These are phyloP conservation scores for Tuber borchii DNA, from an alignment of 495 filamentous ascomycete species.

Conservation along the genomic window DNA sequence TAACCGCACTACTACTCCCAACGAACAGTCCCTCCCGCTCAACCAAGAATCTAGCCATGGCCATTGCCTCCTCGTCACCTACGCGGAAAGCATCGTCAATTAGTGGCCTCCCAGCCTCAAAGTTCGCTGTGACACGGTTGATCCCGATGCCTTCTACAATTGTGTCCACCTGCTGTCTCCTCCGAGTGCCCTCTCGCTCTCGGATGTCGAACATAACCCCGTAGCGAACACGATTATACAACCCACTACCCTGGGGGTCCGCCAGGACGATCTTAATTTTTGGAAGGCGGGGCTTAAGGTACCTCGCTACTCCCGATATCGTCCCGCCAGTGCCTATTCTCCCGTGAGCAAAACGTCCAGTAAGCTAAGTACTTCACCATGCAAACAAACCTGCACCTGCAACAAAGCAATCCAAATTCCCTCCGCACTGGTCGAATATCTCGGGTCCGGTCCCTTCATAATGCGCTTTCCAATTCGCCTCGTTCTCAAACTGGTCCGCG, in stretches of 20 bases:
- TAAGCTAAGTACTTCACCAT: neutral
- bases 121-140: conserved; percentile 84
- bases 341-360: neutral
- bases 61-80: conserved; percentile 81
- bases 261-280: conserved; percentile 71
- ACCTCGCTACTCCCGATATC: conserved; percentile 75
- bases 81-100: conserved; percentile 88
- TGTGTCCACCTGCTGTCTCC: conserved; percentile 85
- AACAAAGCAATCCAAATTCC: conserved; percentile 78
- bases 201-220: conserved; percentile 91
- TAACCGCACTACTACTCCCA: conserved; percentile 90
- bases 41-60: conserved; percentile 90
- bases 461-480: conserved; percentile 81
- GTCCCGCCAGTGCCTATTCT: conserved; percentile 74
- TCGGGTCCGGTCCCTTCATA: conserved; percentile 78
- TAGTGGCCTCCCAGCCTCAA: conserved; percentile 73
- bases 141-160: conserved; percentile 96
- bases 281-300: conserved; percentile 64
- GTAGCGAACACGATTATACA: conserved; percentile 82
- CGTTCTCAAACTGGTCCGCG: conserved; percentile 91
- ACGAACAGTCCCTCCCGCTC: conserved; percentile 94
- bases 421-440: conserved; percentile 71
- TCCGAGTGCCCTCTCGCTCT: conserved; percentile 81
- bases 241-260: conserved; percentile 86
- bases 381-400: conserved; percentile 61